Evolutionary conservation across 1,139 yeast genomes (phyloP), one percentile per base, ranked within the genome.

Genomic region (Lodderomyces jiufengensis): DNA sequence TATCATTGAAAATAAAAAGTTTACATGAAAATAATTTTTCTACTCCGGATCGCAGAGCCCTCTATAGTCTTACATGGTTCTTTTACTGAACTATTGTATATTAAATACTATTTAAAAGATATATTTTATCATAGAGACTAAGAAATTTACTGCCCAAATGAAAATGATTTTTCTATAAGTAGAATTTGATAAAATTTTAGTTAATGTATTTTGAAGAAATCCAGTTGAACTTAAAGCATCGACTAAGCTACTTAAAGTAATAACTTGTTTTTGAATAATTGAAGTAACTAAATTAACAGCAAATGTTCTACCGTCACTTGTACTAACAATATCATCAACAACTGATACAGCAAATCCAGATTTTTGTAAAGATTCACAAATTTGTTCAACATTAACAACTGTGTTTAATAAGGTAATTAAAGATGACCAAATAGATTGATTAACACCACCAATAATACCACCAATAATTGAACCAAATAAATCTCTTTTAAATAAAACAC

Each of bases 261-360:
- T 34, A 29, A 48, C 38, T 18, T 50, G 38, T 25, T 54, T 49
- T 12, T 47, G 38, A 11, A 51, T 41, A 25, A 56, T 45, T 15
- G 47, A 40, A 10, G 48, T 48, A 23, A 49, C 46, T 33, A 54
- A 46, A 28, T 49, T 45, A 10, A 48, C 52, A 26, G 50, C 48
- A 29, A 59, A 59, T 6, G 28, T 35, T 41, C 48, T 49, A 41
- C 54, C 53, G 33, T 48, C 51, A 3, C 48, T 20, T 37, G 59
- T 57, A 10, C 50, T 43, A 11, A 58, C 28, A 4, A 49, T 42
- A 24, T 48, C 50, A 34, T 54, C 48, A 23, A 55, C 40, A 23
- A 57, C 45, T 5, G 59, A 55, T 11, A 56, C 50, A 25, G 50
- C 63, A 33, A 59, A 51, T 14, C 65, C 65, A 5, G 63, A 58